Percentiles rank a stretch among this genome's conserved stretches.
Evolutionary conservation across 164 flowering plant genomes (phyloP).

Genomic region (Tetrastigma voinierianum): DNA sequence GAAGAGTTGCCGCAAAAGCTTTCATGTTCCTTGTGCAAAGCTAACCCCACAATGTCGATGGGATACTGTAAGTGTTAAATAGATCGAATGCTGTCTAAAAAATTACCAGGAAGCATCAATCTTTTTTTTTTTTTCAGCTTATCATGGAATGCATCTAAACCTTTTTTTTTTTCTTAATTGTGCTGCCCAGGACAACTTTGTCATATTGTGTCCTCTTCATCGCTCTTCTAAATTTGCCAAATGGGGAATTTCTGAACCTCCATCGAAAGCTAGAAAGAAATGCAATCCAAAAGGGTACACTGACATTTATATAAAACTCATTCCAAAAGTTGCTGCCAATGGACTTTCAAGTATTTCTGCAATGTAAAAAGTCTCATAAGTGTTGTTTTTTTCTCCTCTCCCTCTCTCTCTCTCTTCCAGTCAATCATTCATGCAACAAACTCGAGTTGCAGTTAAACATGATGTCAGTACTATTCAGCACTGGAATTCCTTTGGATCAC

Average conservation of each 20-base stretch:
- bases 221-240: constrained; percentile 62
- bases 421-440: constrained; percentile 12
- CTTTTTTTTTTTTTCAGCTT: not conserved
- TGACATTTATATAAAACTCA: not conserved
- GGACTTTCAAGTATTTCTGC: not conserved
- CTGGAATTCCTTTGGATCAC: constrained; percentile 36
- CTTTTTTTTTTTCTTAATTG: not conserved
- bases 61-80: constrained; percentile 67
- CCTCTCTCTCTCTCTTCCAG: constrained; percentile 38
- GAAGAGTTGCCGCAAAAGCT: constrained; percentile 84
- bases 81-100: not conserved
- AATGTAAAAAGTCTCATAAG: not conserved
- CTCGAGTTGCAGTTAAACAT: constrained; percentile 18
- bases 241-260: constrained; percentile 40
- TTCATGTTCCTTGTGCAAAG: constrained; percentile 93
- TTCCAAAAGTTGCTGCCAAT: not conserved
- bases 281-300: constrained; percentile 34
- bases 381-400: constrained; percentile 1
- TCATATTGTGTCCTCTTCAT: constrained; percentile 90
- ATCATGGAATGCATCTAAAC: not conserved
- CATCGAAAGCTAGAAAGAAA: constrained; percentile 30
- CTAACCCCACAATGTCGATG: constrained; percentile 68
- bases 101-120: not conserved
- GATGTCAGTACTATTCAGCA: constrained; percentile 10
- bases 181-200: constrained; percentile 83